These are phyloP conservation scores for Aspergillus pseudoglaucus DNA, from an alignment of 2,329 filamentous ascomycete species.

Conservation along the genomic window DNA sequence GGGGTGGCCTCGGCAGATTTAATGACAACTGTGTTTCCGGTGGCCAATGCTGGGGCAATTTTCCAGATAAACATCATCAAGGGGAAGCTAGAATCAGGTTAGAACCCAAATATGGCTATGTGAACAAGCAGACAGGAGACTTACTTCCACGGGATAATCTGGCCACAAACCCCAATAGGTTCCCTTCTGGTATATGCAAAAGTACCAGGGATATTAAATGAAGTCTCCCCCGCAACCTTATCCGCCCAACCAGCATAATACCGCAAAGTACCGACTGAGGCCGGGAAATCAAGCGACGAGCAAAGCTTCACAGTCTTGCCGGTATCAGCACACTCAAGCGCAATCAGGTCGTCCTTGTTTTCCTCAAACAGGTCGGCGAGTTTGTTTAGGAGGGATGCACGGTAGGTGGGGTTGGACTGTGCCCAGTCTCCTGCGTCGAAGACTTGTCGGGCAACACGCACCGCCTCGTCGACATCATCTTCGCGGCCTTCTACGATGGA, in stretches of 20 bases:
- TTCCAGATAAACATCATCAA: slow-evolving; percentile 79
- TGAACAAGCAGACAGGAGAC: neutral
- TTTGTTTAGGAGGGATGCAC: neutral
- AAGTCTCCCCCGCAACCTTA: slow-evolving; percentile 81
- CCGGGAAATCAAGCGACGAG: neutral
- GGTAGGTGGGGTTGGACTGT: neutral
- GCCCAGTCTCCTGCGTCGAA: neutral
- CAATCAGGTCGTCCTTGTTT: neutral
- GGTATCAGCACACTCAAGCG: neutral
- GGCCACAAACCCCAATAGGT: slow-evolving; percentile 71
- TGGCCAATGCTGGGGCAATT: slow-evolving; percentile 61
- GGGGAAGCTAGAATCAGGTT: slow-evolving; percentile 52
- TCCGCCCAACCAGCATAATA: slow-evolving; percentile 91
- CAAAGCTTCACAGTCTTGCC: neutral
- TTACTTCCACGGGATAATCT: slow-evolving; percentile 76
- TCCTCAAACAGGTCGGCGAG: neutral
- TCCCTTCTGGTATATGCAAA: slow-evolving; percentile 78
- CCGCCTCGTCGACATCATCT: neutral
- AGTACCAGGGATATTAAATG: slow-evolving; percentile 67
- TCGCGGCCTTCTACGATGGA: neutral
- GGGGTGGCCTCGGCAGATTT: slow-evolving; percentile 63
- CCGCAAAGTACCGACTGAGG: slow-evolving; percentile 45
- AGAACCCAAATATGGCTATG: neutral
- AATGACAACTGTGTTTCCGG: slow-evolving; percentile 57
- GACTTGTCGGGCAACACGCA: neutral